Percentiles rank a stretch among this genome's conserved stretches.
phyloP scores from a whole-genome alignment of 2,329 filamentous ascomycete species.

The Botrytis byssoidea region DNA sequence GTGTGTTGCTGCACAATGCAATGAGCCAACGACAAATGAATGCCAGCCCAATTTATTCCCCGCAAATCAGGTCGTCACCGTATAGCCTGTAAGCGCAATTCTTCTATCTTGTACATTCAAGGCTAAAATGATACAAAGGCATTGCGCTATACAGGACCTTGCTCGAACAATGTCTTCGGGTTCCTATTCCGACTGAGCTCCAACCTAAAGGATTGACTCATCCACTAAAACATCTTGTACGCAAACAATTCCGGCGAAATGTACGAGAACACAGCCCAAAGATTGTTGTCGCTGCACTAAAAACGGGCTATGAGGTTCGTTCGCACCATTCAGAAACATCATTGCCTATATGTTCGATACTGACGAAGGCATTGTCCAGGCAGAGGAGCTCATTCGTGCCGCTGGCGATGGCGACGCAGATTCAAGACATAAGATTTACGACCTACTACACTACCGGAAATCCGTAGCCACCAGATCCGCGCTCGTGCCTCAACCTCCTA shows the following conservation, averaged over 20 bases:
- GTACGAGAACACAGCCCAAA: constrained; percentile 55
- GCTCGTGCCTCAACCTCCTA: constrained; percentile 18
- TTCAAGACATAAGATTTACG: constrained; percentile 36
- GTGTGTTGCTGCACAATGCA: neutral
- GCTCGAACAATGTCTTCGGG: constrained; percentile 53
- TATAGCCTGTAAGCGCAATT: constrained; percentile 46
- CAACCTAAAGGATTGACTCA: constrained; percentile 35
- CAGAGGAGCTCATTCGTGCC: constrained; percentile 34
- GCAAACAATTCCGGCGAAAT: constrained; percentile 62
- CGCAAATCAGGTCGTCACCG: constrained; percentile 50
- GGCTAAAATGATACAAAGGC: constrained; percentile 44
- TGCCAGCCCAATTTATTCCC: constrained; percentile 47
- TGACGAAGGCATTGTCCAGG: constrained; percentile 22
- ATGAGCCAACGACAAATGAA: constrained; percentile 38
- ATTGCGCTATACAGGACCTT: constrained; percentile 73
- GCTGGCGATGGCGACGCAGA: constrained; percentile 30
- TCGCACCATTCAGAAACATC: neutral
- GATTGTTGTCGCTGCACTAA: constrained; percentile 60
- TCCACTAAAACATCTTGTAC: constrained; percentile 58
- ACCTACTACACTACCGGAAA: constrained; percentile 36
- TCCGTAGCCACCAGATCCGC: constrained; percentile 10
- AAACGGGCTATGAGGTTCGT: constrained; percentile 64
- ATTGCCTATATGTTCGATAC: neutral
- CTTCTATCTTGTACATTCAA: neutral
- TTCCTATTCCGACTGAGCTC: constrained; percentile 53